These are phyloP conservation scores for Ammopiptanthus mongolicus DNA, from an alignment of 306 rosid genomes.

Conservation along the genomic window DNA sequence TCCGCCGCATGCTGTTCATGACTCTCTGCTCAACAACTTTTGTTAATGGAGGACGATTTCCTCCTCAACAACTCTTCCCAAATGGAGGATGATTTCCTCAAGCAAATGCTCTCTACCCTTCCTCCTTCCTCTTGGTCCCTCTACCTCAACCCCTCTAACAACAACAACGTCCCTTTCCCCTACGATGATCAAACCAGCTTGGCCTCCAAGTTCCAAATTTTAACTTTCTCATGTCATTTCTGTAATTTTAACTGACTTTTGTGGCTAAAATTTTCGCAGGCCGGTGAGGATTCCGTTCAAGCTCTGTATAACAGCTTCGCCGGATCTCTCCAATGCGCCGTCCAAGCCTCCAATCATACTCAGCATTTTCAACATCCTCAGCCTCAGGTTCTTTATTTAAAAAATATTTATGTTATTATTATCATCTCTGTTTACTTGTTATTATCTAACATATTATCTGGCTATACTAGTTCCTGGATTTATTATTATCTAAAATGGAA, in stretches of 20 bases:
- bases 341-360: conserved; percentile 36
- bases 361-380: conserved; percentile 64
- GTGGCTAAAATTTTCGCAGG: conserved; percentile 25
- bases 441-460: too few species aligned
- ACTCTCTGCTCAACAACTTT: too few species aligned
- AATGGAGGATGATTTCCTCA: conserved; percentile 77
- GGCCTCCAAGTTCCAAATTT: conserved; percentile 52
- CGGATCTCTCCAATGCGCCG: conserved; percentile 58
- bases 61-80: conserved; percentile 41
- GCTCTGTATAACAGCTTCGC: conserved; percentile 52
- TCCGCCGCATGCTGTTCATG: too few species aligned
- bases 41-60: too few species aligned
- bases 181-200: conserved; percentile 56
- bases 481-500: too few species aligned
- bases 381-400: too few species aligned
- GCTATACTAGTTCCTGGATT: too few species aligned
- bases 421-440: too few species aligned
- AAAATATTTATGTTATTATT: too few species aligned
- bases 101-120: conserved; percentile 78
- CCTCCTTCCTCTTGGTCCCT: conserved; percentile 57
- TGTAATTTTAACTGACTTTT: background rate
- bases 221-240: background rate
- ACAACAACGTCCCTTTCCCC: conserved; percentile 33
- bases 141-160: conserved; percentile 34
- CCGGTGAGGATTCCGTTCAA: conserved; percentile 43